phyloP scores from a whole-genome alignment of 2,329 filamentous ascomycete species.

The Diaporthe caulivora region DNA sequence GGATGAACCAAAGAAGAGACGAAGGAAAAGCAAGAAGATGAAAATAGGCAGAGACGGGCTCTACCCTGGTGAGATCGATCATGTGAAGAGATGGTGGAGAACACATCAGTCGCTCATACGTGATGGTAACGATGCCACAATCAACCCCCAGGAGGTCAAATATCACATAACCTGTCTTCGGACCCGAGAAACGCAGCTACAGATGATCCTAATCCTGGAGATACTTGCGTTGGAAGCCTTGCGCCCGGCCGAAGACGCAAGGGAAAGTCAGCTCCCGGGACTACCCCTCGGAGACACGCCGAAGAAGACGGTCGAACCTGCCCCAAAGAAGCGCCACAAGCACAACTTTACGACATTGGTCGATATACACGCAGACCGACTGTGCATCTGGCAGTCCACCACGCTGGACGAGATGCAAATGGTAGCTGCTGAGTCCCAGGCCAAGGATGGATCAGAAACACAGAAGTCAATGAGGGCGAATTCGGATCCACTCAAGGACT shows the following conservation, averaged over 20 bases:
- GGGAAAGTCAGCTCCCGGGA: slow-evolving; percentile 61
- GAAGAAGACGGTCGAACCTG: slow-evolving; percentile 49
- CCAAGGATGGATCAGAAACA: slow-evolving; percentile 48
- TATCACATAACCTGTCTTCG: slow-evolving; percentile 75
- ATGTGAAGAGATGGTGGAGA: slow-evolving; percentile 79
- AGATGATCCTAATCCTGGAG: slow-evolving; percentile 84
- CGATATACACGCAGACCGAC: slow-evolving; percentile 80
- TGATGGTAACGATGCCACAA: slow-evolving; percentile 62
- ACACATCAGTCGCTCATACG: slow-evolving; percentile 61
- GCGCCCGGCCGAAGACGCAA: slow-evolving; percentile 54
- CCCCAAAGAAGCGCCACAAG: slow-evolving; percentile 68
- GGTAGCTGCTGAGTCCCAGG: slow-evolving; percentile 63
- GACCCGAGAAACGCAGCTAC: slow-evolving; percentile 82
- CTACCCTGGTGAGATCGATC: slow-evolving; percentile 74
- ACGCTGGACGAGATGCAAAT: slow-evolving; percentile 68
- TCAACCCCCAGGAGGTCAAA: slow-evolving; percentile 67
- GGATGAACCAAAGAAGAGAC: slow-evolving; percentile 56
- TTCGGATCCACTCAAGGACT: slow-evolving; percentile 77
- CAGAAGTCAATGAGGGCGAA: slow-evolving; percentile 56
- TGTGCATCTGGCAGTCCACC: slow-evolving; percentile 88
- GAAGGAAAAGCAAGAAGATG: slow-evolving; percentile 71
- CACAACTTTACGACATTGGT: slow-evolving; percentile 75
- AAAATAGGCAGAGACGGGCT: slow-evolving; percentile 77
- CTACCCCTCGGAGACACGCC: slow-evolving; percentile 52
- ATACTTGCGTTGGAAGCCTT: slow-evolving; percentile 77